A percentile compares a stretch with the other conserved stretches of the same genome.
Evolutionary conservation across 116 monocot genomes (phyloP).

Genomic region (Dioscorea cayenensis): DNA sequence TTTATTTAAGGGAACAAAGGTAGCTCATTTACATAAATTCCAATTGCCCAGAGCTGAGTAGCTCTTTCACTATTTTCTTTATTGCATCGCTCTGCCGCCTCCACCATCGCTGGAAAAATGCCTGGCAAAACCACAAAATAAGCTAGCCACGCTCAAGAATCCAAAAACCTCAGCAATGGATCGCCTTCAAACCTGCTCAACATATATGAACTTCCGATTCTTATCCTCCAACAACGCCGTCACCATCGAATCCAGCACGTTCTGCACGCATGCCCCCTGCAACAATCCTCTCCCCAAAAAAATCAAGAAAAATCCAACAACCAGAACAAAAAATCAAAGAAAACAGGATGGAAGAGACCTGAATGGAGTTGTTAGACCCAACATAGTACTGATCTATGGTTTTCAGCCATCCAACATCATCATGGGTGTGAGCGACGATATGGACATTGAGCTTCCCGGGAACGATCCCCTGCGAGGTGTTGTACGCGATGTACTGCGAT

Average conservation of each 20-base stretch:
- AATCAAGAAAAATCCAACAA: slow-evolving; percentile 1
- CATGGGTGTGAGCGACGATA: slow-evolving; percentile 95
- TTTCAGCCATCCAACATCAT: slow-evolving; percentile 99
- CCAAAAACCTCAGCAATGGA: background rate
- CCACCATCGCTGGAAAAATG: slow-evolving; percentile 99
- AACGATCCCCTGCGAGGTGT: slow-evolving; percentile 71
- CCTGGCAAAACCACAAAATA: slow-evolving; percentile 31
- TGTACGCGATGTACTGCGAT: slow-evolving; percentile 77
- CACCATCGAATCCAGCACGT: slow-evolving; percentile 89
- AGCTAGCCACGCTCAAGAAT: slow-evolving; percentile 20
- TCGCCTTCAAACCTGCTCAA: slow-evolving; percentile 56
- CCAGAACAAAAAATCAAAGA: background rate
- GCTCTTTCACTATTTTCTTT: slow-evolving; percentile 60
- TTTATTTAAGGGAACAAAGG: background rate
- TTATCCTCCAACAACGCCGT: slow-evolving; percentile 72
- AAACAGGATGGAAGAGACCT: slow-evolving; percentile 25
- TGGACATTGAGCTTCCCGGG: slow-evolving; percentile 89
- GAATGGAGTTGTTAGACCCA: slow-evolving; percentile 95
- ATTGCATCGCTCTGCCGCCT: slow-evolving; percentile 69
- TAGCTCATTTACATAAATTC: slow-evolving; percentile 72
- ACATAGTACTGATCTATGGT: slow-evolving; percentile 99
- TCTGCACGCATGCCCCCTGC: slow-evolving; percentile 60
- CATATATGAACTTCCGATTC: slow-evolving; percentile 93
- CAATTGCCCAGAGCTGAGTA: slow-evolving; percentile 76
- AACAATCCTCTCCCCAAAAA: slow-evolving; percentile 17